Evolutionary conservation across 495 filamentous ascomycete species (phyloP).

Genomic region (Staphylotrichum tortipilum): DNA sequence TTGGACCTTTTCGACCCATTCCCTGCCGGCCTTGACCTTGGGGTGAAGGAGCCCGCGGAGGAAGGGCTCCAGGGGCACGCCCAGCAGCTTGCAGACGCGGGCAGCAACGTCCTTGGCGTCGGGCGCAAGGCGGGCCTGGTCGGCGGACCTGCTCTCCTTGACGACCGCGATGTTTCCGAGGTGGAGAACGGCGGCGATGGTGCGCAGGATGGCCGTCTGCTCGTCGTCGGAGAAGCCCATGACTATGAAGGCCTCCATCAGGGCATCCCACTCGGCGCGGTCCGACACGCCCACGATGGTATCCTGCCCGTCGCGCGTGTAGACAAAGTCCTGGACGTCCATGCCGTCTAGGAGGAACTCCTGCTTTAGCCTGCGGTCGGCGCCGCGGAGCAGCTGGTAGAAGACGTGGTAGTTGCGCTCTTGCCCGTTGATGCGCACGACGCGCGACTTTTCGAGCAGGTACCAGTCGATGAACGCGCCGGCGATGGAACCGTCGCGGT

Average conservation of each 20-base stretch:
- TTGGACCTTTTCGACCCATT: slow-evolving; percentile 97
- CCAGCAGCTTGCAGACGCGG: slow-evolving; percentile 74
- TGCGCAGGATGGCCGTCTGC: slow-evolving; percentile 72
- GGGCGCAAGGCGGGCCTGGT: slow-evolving; percentile 75
- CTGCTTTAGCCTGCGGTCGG: slow-evolving; percentile 60
- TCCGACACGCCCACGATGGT: slow-evolving; percentile 87
- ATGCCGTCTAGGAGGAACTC: slow-evolving; percentile 65
- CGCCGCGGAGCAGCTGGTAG: slow-evolving; percentile 87
- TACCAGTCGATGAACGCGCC: slow-evolving; percentile 99
- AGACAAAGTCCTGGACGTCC: slow-evolving; percentile 78
- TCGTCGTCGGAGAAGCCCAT: slow-evolving; percentile 92
- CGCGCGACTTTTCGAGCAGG: slow-evolving; percentile 90
- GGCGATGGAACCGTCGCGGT: slow-evolving; percentile 78
- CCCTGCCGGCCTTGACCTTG: slow-evolving; percentile 84
- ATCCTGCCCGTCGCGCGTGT: slow-evolving; percentile 85
- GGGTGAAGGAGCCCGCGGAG: slow-evolving; percentile 84
- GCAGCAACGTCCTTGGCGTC: slow-evolving; percentile 63
- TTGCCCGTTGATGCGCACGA: slow-evolving; percentile 74
- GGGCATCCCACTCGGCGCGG: slow-evolving; percentile 74
- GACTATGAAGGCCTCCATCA: slow-evolving; percentile 87
- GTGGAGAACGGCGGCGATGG: slow-evolving; percentile 84
- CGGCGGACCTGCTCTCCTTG: slow-evolving; percentile 79
- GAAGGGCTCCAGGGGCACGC: slow-evolving; percentile 76
- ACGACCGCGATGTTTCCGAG: slow-evolving; percentile 84
- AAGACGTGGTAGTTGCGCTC: slow-evolving; percentile 98